These are phyloP conservation scores for Aphanomyces cochlioides DNA, from an alignment of 352 stramenopile species.

Conservation along the genomic window DNA sequence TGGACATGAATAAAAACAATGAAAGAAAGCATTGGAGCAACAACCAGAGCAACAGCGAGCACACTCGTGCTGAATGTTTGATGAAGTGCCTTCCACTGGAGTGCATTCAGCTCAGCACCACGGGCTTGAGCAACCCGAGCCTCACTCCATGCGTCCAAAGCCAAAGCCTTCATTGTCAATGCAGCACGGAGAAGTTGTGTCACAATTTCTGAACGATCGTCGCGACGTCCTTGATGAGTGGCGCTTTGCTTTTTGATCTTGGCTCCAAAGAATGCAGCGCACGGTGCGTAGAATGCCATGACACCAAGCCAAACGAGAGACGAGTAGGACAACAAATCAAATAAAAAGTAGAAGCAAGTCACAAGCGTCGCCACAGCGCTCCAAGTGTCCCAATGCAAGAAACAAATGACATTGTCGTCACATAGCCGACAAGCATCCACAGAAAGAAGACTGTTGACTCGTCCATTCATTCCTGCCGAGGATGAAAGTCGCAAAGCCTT, in stretches of 20 bases:
- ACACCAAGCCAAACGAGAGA: slow-evolving; percentile 11
- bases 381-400: slow-evolving; percentile 27
- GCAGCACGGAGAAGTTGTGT: neutral
- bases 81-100: slow-evolving; percentile 5
- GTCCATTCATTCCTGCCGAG: neutral
- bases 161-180: slow-evolving; percentile 14
- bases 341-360: neutral
- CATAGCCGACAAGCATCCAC: slow-evolving; percentile 1
- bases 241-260: neutral
- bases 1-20: neutral
- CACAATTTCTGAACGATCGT: neutral
- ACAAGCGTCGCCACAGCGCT: neutral
- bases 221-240: slow-evolving; percentile 6
- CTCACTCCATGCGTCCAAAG: neutral
- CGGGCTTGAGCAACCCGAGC: neutral
- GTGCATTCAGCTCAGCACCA: neutral
- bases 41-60: neutral
- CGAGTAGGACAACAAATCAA: neutral
- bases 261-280: neutral
- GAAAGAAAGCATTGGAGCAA: slow-evolving; percentile 21
- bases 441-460: slow-evolving; percentile 2
- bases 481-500: slow-evolving; percentile 6
- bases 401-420: slow-evolving; percentile 21
- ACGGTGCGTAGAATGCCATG: slow-evolving; percentile 5
- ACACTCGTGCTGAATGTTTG: slow-evolving; percentile 14